A percentile compares a stretch with the other conserved stretches of the same genome.
Evolutionary conservation across 352 stramenopile genomes (phyloP).

Genomic region (Globisporangium spinosum): DNA sequence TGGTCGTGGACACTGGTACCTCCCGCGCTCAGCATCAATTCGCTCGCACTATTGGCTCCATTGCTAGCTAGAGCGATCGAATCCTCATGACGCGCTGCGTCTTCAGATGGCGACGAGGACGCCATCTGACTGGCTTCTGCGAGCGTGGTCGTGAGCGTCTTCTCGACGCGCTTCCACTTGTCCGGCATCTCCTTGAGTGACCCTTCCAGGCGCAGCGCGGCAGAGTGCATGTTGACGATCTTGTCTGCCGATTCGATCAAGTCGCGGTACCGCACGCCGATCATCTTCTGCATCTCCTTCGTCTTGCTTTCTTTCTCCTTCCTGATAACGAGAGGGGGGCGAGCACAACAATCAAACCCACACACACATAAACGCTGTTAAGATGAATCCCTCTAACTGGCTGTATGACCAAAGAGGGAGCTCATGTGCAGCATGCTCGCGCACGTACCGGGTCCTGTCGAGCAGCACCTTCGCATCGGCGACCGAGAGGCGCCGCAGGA

Average conservation of each 20-base stretch:
- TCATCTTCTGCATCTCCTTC: slow-evolving; percentile 92
- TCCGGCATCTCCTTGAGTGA: slow-evolving; percentile 83
- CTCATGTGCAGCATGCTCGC: not conserved
- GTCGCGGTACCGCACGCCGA: slow-evolving; percentile 89
- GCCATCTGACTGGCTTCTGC: slow-evolving; percentile 21
- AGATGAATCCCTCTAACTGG: not conserved
- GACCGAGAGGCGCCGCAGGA: slow-evolving; percentile 74
- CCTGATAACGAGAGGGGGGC: slow-evolving; percentile 20
- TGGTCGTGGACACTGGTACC: slow-evolving; percentile 21
- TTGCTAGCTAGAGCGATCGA: not conserved
- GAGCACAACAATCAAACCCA: not conserved
- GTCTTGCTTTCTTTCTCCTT: slow-evolving; percentile 87
- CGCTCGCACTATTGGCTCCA: too few relatives aligned
- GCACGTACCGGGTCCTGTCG: slow-evolving; percentile 56
- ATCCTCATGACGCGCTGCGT: not conserved
- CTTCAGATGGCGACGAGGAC: too few relatives aligned
- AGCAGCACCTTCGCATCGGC: slow-evolving; percentile 83
- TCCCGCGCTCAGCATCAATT: not conserved
- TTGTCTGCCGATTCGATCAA: slow-evolving; percentile 92
- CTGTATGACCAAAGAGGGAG: not conserved
- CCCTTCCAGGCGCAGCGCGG: slow-evolving; percentile 69
- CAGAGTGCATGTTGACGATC: slow-evolving; percentile 91
- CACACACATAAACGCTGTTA: not conserved
- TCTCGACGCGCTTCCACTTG: slow-evolving; percentile 74
- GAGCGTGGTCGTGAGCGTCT: slow-evolving; percentile 31